Conservation (phyloP, 352 stramenopile genomes). For the Globisporangium nagaii region DNA sequence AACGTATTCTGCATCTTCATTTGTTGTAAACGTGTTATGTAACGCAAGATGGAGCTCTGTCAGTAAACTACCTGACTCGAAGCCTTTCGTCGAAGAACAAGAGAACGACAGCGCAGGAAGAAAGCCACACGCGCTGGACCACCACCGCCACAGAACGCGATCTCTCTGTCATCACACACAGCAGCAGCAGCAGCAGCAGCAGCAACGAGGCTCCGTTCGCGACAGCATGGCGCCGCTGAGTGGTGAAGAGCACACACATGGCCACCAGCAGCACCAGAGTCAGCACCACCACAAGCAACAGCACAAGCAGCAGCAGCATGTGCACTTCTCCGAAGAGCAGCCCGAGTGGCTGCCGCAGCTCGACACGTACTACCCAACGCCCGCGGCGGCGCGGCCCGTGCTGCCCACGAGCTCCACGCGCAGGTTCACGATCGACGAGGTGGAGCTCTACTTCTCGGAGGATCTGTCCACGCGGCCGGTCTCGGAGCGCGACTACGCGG, state of each 20-base stretch:
- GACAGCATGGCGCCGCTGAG: slow-evolving; percentile 8
- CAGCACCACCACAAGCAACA: background rate
- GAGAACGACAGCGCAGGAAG: background rate
- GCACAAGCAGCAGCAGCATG: slow-evolving; percentile 13
- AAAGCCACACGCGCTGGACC: background rate
- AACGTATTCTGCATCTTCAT: too few species aligned
- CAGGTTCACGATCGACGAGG: slow-evolving; percentile 54
- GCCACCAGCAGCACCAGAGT: background rate
- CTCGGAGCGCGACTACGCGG: slow-evolving; percentile 29
- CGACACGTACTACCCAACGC: slow-evolving; percentile 47
- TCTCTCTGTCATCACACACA: background rate
- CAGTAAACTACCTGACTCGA: too few species aligned
- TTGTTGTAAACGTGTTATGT: too few species aligned
- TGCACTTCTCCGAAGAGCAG: slow-evolving; percentile 52
- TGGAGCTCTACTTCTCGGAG: slow-evolving; percentile 63
- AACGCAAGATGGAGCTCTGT: too few species aligned
- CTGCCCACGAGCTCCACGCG: slow-evolving; percentile 38
- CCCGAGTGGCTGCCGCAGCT: slow-evolving; percentile 21
- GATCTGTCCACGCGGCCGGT: slow-evolving; percentile 31
- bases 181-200: background rate
- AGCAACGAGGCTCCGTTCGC: too few species aligned
- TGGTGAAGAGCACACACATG: background rate
- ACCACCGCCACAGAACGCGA: slow-evolving; percentile 1
- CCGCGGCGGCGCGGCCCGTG: slow-evolving; percentile 22
- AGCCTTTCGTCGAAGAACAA: too few species aligned